A percentile compares a stretch with the other conserved stretches of the same genome.
Evolutionary conservation across 2,329 filamentous ascomycete genomes (phyloP).

Genomic region (Nemania sp.): DNA sequence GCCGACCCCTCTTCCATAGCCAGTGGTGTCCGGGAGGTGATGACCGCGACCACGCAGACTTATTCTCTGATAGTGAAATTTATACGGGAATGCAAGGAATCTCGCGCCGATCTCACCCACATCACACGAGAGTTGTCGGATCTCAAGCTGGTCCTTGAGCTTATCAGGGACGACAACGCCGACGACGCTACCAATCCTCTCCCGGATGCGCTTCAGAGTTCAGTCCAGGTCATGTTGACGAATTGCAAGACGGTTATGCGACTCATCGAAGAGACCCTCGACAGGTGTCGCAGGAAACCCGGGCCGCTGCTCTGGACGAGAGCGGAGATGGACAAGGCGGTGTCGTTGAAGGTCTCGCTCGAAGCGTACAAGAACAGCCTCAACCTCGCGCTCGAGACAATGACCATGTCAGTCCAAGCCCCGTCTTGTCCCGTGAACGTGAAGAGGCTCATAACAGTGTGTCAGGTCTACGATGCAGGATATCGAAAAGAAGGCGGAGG

Average conservation of each 20-base stretch:
- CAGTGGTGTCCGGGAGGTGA: background rate
- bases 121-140: background rate
- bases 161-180: background rate
- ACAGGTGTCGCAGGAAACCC: background rate
- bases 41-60: background rate
- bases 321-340: background rate
- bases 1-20: background rate
- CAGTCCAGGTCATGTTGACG: background rate
- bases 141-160: conserved; percentile 1
- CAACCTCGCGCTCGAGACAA: conserved; percentile 1
- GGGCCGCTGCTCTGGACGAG: background rate
- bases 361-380: conserved; percentile 6
- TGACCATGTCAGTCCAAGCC: background rate
- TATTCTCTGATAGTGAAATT: background rate
- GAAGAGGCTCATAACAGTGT: background rate
- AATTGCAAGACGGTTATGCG: background rate
- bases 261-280: background rate
- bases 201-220: conserved; percentile 1
- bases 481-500: background rate
- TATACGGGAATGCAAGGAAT: background rate
- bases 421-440: background rate
- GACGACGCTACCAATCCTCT: background rate
- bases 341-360: background rate
- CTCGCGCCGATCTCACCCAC: conserved; percentile 3
- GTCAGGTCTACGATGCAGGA: background rate